Conservation (phyloP, 129 eudicot genomes). For the Sambucus nigra region DNA sequence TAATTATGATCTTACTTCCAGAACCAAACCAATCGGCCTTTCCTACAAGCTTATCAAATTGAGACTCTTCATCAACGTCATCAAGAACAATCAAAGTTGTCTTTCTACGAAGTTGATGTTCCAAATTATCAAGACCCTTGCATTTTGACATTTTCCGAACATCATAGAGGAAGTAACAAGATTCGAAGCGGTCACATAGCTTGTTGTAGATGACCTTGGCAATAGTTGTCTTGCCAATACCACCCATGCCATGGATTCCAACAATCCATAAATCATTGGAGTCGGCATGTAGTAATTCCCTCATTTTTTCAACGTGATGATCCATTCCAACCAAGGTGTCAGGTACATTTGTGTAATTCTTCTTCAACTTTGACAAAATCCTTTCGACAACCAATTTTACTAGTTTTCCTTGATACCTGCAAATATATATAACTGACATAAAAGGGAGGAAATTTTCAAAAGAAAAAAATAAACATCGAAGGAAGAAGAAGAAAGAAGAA, state of each 20-base stretch:
- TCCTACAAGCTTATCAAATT: not conserved
- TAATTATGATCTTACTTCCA: not conserved
- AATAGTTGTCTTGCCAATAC: slow-evolving; percentile 17
- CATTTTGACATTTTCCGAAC: slow-evolving; percentile 1
- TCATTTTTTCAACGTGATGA: not conserved
- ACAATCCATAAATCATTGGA: not conserved
- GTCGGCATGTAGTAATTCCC: slow-evolving; percentile 1
- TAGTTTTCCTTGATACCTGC: not conserved
- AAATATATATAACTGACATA: no score
- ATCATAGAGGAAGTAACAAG: slow-evolving; percentile 4
- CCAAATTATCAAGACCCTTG: not conserved
- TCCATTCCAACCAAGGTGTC: not conserved
- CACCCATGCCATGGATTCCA: slow-evolving; percentile 9
- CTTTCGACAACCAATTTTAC: not conserved
- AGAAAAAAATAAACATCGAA: no score
- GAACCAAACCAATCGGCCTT: not conserved
- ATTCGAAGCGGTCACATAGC: not conserved
- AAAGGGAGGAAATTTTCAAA: not conserved
- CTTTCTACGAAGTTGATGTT: not conserved
- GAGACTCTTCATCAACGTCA: not conserved
- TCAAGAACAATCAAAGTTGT: not conserved
- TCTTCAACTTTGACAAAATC: not conserved
- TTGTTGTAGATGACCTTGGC: slow-evolving; percentile 6
- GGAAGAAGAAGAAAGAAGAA: no score
- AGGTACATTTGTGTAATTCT: not conserved